A percentile compares a stretch with the other conserved stretches of the same genome.
Evolutionary conservation across 768 basidiomycete genomes (phyloP).

Genomic region (Tricholoma flavovirens): DNA sequence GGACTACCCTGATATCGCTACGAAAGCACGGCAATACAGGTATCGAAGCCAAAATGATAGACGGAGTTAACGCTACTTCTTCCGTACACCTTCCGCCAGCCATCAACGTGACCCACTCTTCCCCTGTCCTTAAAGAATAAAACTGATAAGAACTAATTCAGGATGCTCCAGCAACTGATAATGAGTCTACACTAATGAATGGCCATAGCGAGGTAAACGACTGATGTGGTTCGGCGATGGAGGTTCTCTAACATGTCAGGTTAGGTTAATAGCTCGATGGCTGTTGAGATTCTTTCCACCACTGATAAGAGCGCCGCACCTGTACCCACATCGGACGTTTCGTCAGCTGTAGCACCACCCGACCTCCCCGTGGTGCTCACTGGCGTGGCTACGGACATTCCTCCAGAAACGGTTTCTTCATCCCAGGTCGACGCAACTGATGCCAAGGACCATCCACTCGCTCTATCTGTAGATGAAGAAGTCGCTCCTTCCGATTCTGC

Average conservation of each 20-base stretch:
- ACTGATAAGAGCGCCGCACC: neutral
- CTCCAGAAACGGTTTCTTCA: neutral
- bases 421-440: neutral
- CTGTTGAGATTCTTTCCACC: neutral
- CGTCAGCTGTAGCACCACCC: neutral
- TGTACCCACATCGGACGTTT: neutral
- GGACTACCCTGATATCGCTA: neutral
- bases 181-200: neutral
- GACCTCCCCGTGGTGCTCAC: neutral
- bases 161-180: neutral
- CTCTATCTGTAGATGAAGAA: neutral
- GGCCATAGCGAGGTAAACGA: neutral
- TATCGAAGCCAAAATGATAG: neutral
- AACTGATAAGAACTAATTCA: conserved; percentile 1
- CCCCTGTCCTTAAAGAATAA: neutral
- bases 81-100: neutral
- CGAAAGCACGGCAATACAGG: conserved; percentile 5
- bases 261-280: neutral
- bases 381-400: neutral
- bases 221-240: neutral
- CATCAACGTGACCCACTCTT: conserved; percentile 6
- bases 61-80: neutral
- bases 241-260: neutral
- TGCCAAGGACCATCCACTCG: neutral
- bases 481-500: neutral